phyloP scores from a whole-genome alignment of 768 basidiomycete genomes.

The Tricholoma matsutake region DNA sequence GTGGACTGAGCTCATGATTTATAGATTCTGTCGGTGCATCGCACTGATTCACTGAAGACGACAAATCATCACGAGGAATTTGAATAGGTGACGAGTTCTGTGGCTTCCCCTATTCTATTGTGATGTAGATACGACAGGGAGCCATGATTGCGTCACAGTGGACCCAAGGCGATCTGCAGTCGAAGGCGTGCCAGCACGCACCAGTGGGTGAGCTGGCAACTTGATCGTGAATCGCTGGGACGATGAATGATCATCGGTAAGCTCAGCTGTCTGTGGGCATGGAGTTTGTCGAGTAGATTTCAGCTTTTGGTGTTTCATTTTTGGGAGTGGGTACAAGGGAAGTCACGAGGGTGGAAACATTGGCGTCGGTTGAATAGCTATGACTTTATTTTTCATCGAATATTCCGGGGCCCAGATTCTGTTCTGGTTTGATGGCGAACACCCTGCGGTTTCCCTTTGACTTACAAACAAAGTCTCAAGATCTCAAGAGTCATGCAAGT shows the following conservation, averaged over 20 bases:
- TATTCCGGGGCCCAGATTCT: no score
- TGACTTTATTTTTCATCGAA: no score
- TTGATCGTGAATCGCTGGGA: not conserved
- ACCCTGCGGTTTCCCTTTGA: no score
- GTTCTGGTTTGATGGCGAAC: no score
- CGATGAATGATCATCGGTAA: not conserved
- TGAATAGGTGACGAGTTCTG: not conserved
- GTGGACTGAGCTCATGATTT: not conserved
- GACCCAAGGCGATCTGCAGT: not conserved
- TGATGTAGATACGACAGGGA: not conserved
- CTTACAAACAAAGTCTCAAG: no score
- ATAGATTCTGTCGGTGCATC: not conserved
- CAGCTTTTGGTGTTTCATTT: not conserved
- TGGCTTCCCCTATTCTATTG: not conserved
- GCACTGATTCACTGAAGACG: not conserved
- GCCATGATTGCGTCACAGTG: not conserved
- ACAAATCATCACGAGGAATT: not conserved
- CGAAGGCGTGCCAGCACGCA: no score
- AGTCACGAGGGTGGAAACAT: no score
- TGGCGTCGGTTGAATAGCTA: no score
- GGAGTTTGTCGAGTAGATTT: not conserved
- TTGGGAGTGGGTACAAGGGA: not conserved
- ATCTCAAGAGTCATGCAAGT: no score
- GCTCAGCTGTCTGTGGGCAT: not conserved
- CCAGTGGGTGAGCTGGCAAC: no score